Evolutionary conservation across 768 basidiomycete genomes (phyloP), one percentile per base, ranked within the genome.

Genomic region (Boletus reticuloceps): DNA sequence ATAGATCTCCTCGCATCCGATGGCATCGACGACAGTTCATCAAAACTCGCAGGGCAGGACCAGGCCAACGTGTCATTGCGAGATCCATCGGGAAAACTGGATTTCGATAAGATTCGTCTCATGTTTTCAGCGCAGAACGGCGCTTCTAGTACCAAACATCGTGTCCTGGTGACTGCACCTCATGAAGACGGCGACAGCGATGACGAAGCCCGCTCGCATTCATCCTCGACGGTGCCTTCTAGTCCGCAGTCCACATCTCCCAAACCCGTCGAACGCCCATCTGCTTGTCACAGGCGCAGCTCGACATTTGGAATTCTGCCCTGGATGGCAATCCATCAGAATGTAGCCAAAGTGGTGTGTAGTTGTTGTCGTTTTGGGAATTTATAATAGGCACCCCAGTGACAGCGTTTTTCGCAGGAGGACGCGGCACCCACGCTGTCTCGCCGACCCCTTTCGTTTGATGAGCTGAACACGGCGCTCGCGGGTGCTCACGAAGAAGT

Each of bases 1-100:
- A 69, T 72, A 27, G 69, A 70, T 31, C 60, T 70, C 45, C 69
- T 70, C 8, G 57, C 69, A n/a, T 55, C 62, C 5, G 70, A 70
- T 44, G 68, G 66, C 20, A 29, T 58, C 16, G 59, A 68, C 39
- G 52, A 64, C 36, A 10, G 43, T 31, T 38, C 55, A 1, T 38
- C 53, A 17, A 34, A 34, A 14, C 22, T 19, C 22, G 27, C 50
- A 9, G 42, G 25, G 40, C 17, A 44, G 20, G 12, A n/a, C 50
- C 59, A 55, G 19, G 31, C 53, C 5, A 52, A 55, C 44, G 1
- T 39, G 40, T 37, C 55, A 6, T 45, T 72, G 46, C 55, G 70
- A 50, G 70, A 70, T 40, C 16, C 55, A 4, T 66, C 68, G 1
- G 69, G 71, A 27, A 72, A 57, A 61, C 59, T 70, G 13, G 70